Conservation (phyloP, 1,284 basidiomycete species). For the Phenoliferia sp. region DNA sequence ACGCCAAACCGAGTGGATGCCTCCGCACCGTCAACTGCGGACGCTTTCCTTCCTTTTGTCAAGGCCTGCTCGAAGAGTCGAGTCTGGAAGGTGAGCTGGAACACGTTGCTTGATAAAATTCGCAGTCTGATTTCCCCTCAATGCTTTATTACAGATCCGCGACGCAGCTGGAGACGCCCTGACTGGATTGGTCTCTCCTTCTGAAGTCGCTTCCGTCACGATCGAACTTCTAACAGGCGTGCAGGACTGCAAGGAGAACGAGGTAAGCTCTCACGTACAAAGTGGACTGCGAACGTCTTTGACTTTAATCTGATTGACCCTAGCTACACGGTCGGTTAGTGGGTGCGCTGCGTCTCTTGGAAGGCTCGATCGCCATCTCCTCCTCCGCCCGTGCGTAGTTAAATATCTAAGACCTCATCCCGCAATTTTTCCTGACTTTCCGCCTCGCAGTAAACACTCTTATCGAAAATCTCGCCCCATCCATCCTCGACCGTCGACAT, state of each 20-base stretch:
- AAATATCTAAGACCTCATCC: too few species aligned
- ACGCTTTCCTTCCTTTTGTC: slow-evolving; percentile 21
- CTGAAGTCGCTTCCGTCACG: slow-evolving; percentile 6
- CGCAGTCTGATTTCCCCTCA: not conserved
- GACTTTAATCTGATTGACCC: too few species aligned
- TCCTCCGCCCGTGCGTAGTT: too few species aligned
- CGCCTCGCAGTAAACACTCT: slow-evolving; percentile 8
- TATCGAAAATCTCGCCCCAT: not conserved
- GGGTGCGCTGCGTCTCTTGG: slow-evolving; percentile 16
- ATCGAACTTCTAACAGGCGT: slow-evolving; percentile 2
- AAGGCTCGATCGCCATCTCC: slow-evolving; percentile 1
- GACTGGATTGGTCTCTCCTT: slow-evolving; percentile 18
- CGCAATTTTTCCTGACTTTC: not conserved
- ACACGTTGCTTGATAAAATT: too few species aligned
- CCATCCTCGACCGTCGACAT: slow-evolving; percentile 1
- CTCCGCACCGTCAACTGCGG: not conserved
- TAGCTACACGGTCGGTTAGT: slow-evolving; percentile 26
- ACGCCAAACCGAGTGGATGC: slow-evolving; percentile 18
- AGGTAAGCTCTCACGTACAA: slow-evolving; percentile 6
- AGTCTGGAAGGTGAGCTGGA: slow-evolving; percentile 27
- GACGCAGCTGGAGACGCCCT: slow-evolving; percentile 29
- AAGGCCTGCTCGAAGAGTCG: slow-evolving; percentile 17
- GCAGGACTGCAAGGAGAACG: slow-evolving; percentile 12
- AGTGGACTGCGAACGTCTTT: too few species aligned
- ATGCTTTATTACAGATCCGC: slow-evolving; percentile 16